Conservation (phyloP, 352 stramenopile species). For the Phytophthora cryptogea region DNA sequence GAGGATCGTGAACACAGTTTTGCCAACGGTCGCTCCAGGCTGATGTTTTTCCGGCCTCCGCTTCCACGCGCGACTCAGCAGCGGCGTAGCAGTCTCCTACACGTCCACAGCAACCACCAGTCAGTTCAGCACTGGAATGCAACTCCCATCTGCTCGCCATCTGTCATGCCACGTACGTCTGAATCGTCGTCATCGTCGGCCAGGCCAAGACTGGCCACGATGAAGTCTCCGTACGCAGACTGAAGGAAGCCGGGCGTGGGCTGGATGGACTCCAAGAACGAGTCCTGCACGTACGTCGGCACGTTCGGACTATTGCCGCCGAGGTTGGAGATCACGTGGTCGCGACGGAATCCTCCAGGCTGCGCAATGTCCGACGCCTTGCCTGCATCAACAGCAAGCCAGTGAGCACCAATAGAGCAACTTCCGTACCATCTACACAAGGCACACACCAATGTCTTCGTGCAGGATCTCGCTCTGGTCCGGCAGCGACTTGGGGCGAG, state of each 20-base stretch:
- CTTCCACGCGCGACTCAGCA: slow-evolving; percentile 41
- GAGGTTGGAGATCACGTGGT: slow-evolving; percentile 52
- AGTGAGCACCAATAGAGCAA: background rate
- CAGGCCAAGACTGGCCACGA: slow-evolving; percentile 54
- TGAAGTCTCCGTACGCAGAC: slow-evolving; percentile 60
- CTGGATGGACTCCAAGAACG: slow-evolving; percentile 56
- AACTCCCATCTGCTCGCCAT: slow-evolving; percentile 14
- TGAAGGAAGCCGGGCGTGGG: slow-evolving; percentile 42
- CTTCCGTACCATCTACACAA: background rate
- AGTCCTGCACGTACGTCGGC: slow-evolving; percentile 48
- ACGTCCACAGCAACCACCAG: slow-evolving; percentile 5
- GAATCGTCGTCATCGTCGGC: slow-evolving; percentile 46
- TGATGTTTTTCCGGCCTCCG: slow-evolving; percentile 25
- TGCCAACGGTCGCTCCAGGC: slow-evolving; percentile 44
- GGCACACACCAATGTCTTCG: slow-evolving; percentile 49
- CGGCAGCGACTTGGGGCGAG: slow-evolving; percentile 50
- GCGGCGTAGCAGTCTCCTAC: slow-evolving; percentile 45
- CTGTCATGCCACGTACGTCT: slow-evolving; percentile 33
- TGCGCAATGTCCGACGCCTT: slow-evolving; percentile 60
- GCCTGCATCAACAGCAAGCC: slow-evolving; percentile 19
- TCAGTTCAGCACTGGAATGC: slow-evolving; percentile 6
- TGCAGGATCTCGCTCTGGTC: slow-evolving; percentile 62
- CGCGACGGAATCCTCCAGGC: slow-evolving; percentile 57
- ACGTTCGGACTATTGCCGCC: slow-evolving; percentile 36
- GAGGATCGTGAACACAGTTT: slow-evolving; percentile 72